phyloP scores from a whole-genome alignment of 352 stramenopile species.

The Phytophthora colocasiae region DNA sequence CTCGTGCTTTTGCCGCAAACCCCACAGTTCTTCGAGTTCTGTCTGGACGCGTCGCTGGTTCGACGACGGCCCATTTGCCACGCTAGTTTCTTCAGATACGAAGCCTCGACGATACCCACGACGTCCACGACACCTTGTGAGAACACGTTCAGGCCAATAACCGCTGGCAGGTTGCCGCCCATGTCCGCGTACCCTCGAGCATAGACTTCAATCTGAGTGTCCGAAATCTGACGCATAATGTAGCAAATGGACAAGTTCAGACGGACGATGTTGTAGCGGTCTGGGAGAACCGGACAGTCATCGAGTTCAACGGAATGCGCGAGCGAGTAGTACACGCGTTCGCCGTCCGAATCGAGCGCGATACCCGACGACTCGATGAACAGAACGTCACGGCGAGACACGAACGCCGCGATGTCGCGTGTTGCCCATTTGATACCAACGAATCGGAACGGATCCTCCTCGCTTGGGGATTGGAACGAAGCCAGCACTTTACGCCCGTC shows the following conservation, averaged over 20 bases:
- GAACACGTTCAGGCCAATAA: conserved; percentile 42
- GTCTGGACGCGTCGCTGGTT: conserved; percentile 12
- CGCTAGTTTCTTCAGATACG: conserved; percentile 61
- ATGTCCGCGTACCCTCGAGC: conserved; percentile 53
- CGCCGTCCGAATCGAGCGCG: conserved; percentile 46
- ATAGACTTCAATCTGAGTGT: conserved; percentile 55
- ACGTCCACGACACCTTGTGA: conserved; percentile 38
- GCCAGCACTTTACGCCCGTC: conserved; percentile 48
- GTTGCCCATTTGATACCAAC: conserved; percentile 60
- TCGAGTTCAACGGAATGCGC: conserved; percentile 52
- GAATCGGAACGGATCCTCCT: conserved; percentile 61
- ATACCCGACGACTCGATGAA: conserved; percentile 59
- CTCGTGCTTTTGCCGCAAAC: conserved; percentile 50
- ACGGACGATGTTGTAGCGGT: conserved; percentile 48
- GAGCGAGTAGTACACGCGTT: conserved; percentile 56
- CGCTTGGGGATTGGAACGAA: conserved; percentile 45
- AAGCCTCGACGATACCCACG: conserved; percentile 54
- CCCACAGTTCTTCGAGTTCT: conserved; percentile 30
- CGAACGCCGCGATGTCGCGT: conserved; percentile 39
- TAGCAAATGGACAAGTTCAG: conserved; percentile 60
- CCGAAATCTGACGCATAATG: conserved; percentile 49
- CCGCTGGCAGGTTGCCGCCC: conserved; percentile 41
- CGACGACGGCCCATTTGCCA: conserved; percentile 38
- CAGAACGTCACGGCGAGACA: conserved; percentile 50
- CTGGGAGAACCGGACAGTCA: conserved; percentile 30